Evolutionary conservation across 2,329 filamentous ascomycete genomes (phyloP).

Genomic region (Fusarium sp.): DNA sequence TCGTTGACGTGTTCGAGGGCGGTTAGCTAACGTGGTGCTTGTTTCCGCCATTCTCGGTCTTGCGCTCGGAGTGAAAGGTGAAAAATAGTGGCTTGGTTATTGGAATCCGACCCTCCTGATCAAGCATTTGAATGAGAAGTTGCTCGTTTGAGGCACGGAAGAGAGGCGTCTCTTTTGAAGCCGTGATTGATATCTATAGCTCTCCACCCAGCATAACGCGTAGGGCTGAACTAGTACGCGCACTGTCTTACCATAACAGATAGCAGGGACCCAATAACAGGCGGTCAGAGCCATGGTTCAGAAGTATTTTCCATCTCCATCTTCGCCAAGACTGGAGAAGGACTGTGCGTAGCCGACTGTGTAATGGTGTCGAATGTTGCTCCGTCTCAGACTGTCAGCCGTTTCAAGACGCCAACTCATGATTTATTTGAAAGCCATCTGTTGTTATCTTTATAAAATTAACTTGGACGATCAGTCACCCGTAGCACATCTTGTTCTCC

Average conservation of each 20-base stretch:
- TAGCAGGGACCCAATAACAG: conserved; percentile 33
- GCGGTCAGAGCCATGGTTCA: rapidly evolving
- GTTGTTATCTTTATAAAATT: not conserved
- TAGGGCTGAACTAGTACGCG: conserved; percentile 19
- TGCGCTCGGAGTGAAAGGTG: no score
- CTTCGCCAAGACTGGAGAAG: not conserved
- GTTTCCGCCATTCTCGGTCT: conserved; percentile 15
- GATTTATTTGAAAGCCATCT: not conserved
- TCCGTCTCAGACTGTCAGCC: conserved; percentile 15
- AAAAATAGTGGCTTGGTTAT: not conserved
- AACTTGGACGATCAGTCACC: no score
- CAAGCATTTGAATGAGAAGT: not conserved
- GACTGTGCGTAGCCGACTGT: conserved; percentile 28
- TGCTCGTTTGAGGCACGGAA: not conserved
- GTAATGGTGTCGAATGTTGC: conserved; percentile 21
- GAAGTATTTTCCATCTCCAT: conserved; percentile 28
- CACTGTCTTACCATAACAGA: conserved; percentile 46
- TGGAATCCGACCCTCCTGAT: no score
- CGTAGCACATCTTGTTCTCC: not conserved
- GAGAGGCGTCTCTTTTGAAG: conserved; percentile 28
- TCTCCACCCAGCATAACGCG: conserved; percentile 46
- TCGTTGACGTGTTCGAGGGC: conserved; percentile 52
- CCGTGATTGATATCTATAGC: conserved; percentile 12
- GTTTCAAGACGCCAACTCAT: not conserved
- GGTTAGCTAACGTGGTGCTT: conserved; percentile 11